phyloP scores from a whole-genome alignment of 129 eudicot species.

The Silybum marianum region DNA sequence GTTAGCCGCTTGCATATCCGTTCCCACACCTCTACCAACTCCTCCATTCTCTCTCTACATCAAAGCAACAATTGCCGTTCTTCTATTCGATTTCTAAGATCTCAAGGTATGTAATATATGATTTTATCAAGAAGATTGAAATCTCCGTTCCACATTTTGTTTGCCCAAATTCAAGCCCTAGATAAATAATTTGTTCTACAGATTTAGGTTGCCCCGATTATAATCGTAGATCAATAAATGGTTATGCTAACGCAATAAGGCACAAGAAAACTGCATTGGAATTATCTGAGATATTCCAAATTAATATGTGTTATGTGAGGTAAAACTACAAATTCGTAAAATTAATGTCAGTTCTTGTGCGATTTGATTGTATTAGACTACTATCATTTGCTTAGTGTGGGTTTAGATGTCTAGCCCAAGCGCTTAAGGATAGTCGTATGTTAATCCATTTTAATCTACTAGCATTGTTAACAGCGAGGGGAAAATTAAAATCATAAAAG shows the following conservation, averaged over 20 bases:
- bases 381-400: background rate
- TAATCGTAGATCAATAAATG: background rate
- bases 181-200: background rate
- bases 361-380: background rate
- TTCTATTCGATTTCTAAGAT: background rate
- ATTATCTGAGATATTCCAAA: background rate
- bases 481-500: background rate
- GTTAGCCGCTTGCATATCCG: background rate
- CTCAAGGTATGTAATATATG: conserved; percentile 1
- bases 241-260: background rate
- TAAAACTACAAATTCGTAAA: background rate
- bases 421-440: background rate
- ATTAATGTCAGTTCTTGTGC: background rate
- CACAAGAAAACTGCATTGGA: background rate
- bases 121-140: conserved; percentile 1
- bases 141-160: background rate
- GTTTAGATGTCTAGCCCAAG: background rate
- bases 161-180: background rate
- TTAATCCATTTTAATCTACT: background rate
- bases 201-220: background rate
- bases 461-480: background rate
- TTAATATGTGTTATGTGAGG: background rate
- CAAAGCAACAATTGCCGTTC: background rate
- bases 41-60: background rate
- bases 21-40: background rate